Conservation (phyloP, 2,329 filamentous ascomycete species). For the Leptodontidium sp. region DNA sequence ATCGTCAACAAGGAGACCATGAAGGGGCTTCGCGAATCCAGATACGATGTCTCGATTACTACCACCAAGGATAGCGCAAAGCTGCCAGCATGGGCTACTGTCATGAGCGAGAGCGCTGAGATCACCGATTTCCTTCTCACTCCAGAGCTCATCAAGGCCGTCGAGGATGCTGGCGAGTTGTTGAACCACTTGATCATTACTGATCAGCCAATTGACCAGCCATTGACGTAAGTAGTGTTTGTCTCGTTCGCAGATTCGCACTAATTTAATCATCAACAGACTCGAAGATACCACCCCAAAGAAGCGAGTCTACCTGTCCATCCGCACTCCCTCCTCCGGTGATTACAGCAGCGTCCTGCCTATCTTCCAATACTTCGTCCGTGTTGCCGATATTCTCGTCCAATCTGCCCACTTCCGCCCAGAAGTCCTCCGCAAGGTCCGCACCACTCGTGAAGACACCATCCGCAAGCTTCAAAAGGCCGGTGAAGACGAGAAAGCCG, state of each 20-base stretch:
- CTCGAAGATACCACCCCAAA: constrained; percentile 83
- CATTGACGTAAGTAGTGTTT: constrained; percentile 71
- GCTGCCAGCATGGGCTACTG: constrained; percentile 86
- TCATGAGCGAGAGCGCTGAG: constrained; percentile 98
- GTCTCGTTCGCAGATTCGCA: background rate
- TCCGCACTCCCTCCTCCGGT: constrained; percentile 71
- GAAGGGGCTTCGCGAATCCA: constrained; percentile 87
- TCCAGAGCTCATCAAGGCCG: constrained; percentile 82
- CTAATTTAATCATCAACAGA: constrained; percentile 53
- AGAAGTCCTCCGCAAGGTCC: constrained; percentile 88
- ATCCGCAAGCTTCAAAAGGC: constrained; percentile 80
- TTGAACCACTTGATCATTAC: constrained; percentile 89
- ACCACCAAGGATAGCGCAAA: constrained; percentile 92
- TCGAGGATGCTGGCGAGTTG: constrained; percentile 78
- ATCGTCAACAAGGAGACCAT: constrained; percentile 95
- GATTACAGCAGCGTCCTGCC: constrained; percentile 74
- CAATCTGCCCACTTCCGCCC: constrained; percentile 83
- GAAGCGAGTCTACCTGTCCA: constrained; percentile 85
- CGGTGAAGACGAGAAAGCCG: constrained; percentile 81
- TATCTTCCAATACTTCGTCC: constrained; percentile 82
- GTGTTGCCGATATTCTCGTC: constrained; percentile 84
- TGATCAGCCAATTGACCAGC: constrained; percentile 89
- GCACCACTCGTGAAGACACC: constrained; percentile 79
- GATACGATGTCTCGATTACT: constrained; percentile 93
- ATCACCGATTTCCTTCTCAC: constrained; percentile 89